Evolutionary conservation across 1,284 basidiomycete species (phyloP), one percentile per base, ranked within the genome.

Genomic region (Cerioporus squamosus): DNA sequence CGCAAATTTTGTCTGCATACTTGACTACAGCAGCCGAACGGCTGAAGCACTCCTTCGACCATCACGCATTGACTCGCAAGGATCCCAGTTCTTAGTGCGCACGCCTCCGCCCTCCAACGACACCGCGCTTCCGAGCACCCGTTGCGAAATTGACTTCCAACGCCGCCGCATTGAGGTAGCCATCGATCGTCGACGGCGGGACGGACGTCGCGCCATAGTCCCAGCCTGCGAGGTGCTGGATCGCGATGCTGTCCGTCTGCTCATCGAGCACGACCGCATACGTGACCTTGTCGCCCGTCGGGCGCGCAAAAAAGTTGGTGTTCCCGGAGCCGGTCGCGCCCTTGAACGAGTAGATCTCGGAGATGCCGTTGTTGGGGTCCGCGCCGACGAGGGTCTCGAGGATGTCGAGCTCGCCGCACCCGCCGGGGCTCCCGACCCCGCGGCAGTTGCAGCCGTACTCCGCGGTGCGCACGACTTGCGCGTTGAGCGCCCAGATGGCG

Each of bases 401-500:
- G 56, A 73, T 64, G 66, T 73, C 72, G 56, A 70, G 61, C 61
- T 73, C 72, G 52, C 70, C 72, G 58, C 72, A 73, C 23, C 70
- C 69, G 49, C 64, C 64, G 2, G 55, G 44, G 61, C 49, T 57
- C 38, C 60, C 61, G 42, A 68, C 66, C 55, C 68, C 68, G 40
- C 72, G 72, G 69, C 72, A 73, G 66, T 73, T 73, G 68, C 72
- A 73, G 51, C 72, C 72, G 64, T 73, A 73, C 58, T 73, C 66
- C 29, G 72, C 72, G 9, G 67, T 38, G 61, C 71, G 69, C 44
- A 70, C 70, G 53, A 73, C 57, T 51, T 73, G 72, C 40, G 60
- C 69, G 64, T 71, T 70, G 22, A 73, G 65, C 9, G 62, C 62
- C 72, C 72, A 73, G 64, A 72, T 66, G 44, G 70, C 70, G 61